These are phyloP conservation scores for Pezicula rhizophila DNA, from an alignment of 2,329 filamentous ascomycete species.

Conservation along the genomic window DNA sequence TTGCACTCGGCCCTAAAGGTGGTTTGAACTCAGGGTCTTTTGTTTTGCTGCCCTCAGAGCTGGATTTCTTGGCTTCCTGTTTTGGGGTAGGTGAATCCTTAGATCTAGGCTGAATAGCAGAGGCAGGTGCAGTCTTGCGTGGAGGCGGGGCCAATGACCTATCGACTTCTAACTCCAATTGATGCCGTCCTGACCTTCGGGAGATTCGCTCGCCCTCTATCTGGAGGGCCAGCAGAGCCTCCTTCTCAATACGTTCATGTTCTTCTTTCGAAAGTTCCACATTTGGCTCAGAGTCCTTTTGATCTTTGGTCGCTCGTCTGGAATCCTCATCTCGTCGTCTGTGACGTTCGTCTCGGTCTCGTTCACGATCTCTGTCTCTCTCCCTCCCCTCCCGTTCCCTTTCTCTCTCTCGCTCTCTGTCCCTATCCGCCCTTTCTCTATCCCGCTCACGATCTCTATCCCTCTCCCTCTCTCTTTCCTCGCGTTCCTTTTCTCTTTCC, in stretches of 20 bases:
- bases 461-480: slow-evolving; percentile 9
- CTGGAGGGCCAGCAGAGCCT: slow-evolving; percentile 28
- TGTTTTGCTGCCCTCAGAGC: slow-evolving; percentile 9
- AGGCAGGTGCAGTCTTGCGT: slow-evolving; percentile 25
- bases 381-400: slow-evolving; percentile 12
- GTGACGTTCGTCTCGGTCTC: slow-evolving; percentile 18
- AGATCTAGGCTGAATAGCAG: slow-evolving; percentile 27
- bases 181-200: slow-evolving; percentile 23
- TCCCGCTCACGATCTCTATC: slow-evolving; percentile 15
- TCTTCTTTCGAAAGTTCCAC: slow-evolving; percentile 26
- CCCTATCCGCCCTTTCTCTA: slow-evolving; percentile 23
- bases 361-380: slow-evolving; percentile 15
- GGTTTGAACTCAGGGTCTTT: slow-evolving; percentile 12
- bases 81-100: slow-evolving; percentile 19
- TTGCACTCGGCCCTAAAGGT: slow-evolving; percentile 13
- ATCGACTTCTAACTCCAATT: slow-evolving; percentile 27
- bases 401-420: slow-evolving; percentile 32
- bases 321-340: slow-evolving; percentile 18
- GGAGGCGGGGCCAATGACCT: slow-evolving; percentile 27
- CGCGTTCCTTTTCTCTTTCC: not conserved
- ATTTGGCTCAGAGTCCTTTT: slow-evolving; percentile 12
- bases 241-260: slow-evolving; percentile 26
- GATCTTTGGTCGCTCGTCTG: slow-evolving; percentile 10
- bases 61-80: slow-evolving; percentile 21
- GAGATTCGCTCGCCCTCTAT: slow-evolving; percentile 25